These are phyloP conservation scores for Saccharomycopsis fermentans DNA, from an alignment of 805 yeast genomes.

Conservation along the genomic window DNA sequence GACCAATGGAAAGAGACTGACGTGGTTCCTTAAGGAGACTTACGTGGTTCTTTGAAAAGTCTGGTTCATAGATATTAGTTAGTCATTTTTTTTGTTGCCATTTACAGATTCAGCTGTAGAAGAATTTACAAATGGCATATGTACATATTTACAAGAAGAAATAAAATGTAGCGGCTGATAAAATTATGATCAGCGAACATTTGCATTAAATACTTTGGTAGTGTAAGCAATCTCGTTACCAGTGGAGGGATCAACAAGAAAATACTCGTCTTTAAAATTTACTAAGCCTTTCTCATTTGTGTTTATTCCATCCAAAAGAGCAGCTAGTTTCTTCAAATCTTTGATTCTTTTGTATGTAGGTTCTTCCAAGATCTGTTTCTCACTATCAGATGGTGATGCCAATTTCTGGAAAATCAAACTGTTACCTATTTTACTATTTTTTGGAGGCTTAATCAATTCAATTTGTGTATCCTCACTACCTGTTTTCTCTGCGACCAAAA, in stretches of 20 bases:
- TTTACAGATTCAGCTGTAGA: neutral
- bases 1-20: conserved; percentile 71
- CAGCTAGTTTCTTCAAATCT: conserved; percentile 29
- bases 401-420: conserved; percentile 29
- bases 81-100: neutral
- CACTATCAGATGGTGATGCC: neutral
- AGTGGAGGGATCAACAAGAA: conserved; percentile 2
- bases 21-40: conserved; percentile 54
- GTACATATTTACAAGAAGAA: neutral
- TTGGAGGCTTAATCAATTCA: conserved; percentile 40
- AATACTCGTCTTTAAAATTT: conserved; percentile 20
- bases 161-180: neutral
- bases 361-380: neutral
- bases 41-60: conserved; percentile 63
- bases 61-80: neutral
- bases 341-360: conserved; percentile 21
- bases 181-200: conserved; percentile 1
- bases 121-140: neutral
- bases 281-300: conserved; percentile 28
- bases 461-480: conserved; percentile 24
- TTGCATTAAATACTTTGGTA: neutral
- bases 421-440: conserved; percentile 29
- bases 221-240: conserved; percentile 1
- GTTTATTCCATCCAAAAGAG: conserved; percentile 24
- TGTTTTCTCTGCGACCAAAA: conserved; percentile 42